phyloP scores from a whole-genome alignment of 139 green algal species.

The Chlorella sp. region DNA sequence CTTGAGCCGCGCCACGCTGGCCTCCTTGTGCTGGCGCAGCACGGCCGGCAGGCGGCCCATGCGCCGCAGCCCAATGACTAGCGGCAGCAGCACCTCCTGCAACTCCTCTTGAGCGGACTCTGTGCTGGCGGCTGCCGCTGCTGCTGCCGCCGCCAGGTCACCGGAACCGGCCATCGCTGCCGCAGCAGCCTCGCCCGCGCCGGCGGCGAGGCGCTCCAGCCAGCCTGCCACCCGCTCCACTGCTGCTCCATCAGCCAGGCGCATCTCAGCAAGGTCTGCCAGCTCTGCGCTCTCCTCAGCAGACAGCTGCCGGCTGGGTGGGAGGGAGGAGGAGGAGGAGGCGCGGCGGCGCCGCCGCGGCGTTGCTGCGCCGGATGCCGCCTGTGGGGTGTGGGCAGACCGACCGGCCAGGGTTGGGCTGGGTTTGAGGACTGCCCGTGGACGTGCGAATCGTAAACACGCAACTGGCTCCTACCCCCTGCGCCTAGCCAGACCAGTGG shows the following conservation, averaged over 20 bases:
- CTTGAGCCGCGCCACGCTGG: constrained; percentile 17
- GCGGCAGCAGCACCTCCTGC: constrained; percentile 72
- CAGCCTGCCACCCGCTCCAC: constrained; percentile 1
- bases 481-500: too few relatives aligned
- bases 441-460: too few relatives aligned
- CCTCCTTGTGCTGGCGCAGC: constrained; percentile 61
- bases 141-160: background rate
- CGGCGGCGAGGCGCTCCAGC: background rate
- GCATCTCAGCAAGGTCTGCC: background rate
- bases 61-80: constrained; percentile 80
- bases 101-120: constrained; percentile 38
- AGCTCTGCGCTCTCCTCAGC: constrained; percentile 27
- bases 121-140: background rate
- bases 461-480: too few relatives aligned
- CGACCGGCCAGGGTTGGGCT: too few relatives aligned
- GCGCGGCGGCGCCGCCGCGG: constrained; percentile 6
- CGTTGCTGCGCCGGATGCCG: background rate
- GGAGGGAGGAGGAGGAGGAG: background rate
- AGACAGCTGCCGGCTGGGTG: constrained; percentile 25
- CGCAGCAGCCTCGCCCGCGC: background rate
- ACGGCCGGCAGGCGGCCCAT: constrained; percentile 55
- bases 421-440: too few relatives aligned
- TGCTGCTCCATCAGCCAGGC: background rate
- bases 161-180: background rate
- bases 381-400: background rate